A percentile compares a stretch with the other conserved stretches of the same genome.
Conservation (phyloP, 257 asterid species). For the Catharanthus roseus region DNA sequence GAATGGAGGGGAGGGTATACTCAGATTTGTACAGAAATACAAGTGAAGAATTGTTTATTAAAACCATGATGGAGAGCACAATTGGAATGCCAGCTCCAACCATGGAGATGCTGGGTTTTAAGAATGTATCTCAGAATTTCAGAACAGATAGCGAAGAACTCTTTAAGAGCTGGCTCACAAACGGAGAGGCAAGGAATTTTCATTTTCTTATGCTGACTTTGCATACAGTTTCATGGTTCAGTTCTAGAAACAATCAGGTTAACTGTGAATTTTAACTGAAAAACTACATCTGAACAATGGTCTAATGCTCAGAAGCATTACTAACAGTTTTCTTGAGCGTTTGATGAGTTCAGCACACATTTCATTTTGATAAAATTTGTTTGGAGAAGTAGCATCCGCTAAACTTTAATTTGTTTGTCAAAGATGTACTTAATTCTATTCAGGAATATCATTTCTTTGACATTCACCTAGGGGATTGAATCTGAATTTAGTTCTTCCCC, state of each 20-base stretch:
- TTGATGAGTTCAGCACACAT: constrained; percentile 3
- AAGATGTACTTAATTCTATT: neutral
- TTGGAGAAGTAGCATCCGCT: neutral
- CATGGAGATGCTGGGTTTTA: constrained; percentile 85
- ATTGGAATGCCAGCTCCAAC: constrained; percentile 70
- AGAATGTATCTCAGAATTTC: constrained; percentile 50
- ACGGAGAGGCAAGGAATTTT: constrained; percentile 65
- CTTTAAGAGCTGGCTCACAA: constrained; percentile 78
- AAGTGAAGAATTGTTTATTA: constrained; percentile 74
- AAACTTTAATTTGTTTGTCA: neutral
- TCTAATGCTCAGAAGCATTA: neutral
- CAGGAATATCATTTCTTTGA: neutral
- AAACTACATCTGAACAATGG: neutral
- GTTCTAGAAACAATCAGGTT: neutral
- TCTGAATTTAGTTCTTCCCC: neutral
- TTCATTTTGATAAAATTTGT: neutral
- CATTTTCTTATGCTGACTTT: constrained; percentile 1
- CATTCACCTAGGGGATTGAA: neutral
- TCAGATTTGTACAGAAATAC: constrained; percentile 63
- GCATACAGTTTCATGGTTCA: neutral
- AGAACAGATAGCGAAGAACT: constrained; percentile 78
- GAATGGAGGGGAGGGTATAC: constrained; percentile 69
- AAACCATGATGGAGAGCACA: constrained; percentile 71
- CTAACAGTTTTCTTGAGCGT: neutral
- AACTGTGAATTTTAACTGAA: neutral